phyloP scores from a whole-genome alignment of 805 yeast species.

The Sugiyamaella floridensis region DNA sequence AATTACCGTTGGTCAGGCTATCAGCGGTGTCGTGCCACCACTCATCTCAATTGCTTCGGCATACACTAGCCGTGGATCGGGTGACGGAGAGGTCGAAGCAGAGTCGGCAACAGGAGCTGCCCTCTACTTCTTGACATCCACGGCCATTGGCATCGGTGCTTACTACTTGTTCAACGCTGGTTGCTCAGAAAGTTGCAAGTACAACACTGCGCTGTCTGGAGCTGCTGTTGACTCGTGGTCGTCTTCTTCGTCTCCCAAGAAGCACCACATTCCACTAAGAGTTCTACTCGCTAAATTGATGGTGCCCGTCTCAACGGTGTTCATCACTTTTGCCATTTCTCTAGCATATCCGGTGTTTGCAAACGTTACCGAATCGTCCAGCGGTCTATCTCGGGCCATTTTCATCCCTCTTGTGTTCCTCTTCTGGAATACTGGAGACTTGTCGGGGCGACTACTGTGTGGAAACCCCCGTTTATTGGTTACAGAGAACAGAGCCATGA shows the following conservation, averaged over 20 bases:
- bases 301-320: conserved; percentile 60
- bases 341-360: conserved; percentile 89
- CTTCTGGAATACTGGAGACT: conserved; percentile 86
- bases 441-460: conserved; percentile 68
- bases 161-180: conserved; percentile 33
- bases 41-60: conserved; percentile 55
- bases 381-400: conserved; percentile 30
- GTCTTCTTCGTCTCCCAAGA: background rate
- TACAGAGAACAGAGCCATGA: conserved; percentile 37
- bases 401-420: conserved; percentile 74
- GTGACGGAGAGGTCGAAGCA: conserved; percentile 3
- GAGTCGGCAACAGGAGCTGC: conserved; percentile 14
- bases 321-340: conserved; percentile 66
- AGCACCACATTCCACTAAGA: conserved; percentile 48
- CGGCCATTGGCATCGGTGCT: conserved; percentile 40
- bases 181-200: background rate
- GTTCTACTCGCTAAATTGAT: conserved; percentile 57
- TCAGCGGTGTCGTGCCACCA: conserved; percentile 90
- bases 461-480: conserved; percentile 42
- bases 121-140: conserved; percentile 46
- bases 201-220: conserved; percentile 5
- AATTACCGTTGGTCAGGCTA: conserved; percentile 89
- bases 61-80: background rate
- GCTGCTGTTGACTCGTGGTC: conserved; percentile 1
- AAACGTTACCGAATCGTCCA: conserved; percentile 51